Evolutionary conservation across 495 filamentous ascomycete species (phyloP).

Genomic region (Neurospora pannonica): DNA sequence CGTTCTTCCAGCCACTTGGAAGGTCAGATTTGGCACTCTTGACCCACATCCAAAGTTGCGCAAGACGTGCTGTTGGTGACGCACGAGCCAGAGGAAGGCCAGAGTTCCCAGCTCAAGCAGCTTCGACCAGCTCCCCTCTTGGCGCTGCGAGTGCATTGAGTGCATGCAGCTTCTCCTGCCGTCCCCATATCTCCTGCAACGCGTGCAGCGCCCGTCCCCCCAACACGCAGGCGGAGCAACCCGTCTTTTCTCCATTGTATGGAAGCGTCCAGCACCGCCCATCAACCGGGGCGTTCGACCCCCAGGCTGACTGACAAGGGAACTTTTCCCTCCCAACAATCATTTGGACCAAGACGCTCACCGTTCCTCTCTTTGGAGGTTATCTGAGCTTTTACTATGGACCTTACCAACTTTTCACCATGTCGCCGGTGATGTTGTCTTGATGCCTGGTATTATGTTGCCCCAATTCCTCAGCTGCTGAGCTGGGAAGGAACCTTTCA

Average conservation of each 20-base stretch:
- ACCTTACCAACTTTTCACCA: background rate
- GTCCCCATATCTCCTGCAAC: background rate
- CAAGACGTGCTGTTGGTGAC: background rate
- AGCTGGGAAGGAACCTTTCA: background rate
- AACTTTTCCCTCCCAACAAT: background rate
- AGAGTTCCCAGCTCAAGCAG: background rate
- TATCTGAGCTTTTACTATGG: background rate
- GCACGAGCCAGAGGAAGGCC: background rate
- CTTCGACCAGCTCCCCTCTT: background rate
- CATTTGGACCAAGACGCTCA: background rate
- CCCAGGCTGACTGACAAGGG: background rate
- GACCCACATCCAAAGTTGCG: background rate
- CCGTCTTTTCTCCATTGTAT: background rate
- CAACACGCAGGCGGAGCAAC: background rate
- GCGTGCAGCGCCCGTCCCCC: background rate
- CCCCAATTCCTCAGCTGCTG: background rate
- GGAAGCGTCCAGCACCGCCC: background rate
- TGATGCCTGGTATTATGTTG: background rate
- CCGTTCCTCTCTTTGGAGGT: background rate
- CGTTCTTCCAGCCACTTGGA: background rate
- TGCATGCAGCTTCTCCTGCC: background rate
- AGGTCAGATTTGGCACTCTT: background rate
- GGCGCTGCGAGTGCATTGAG: background rate
- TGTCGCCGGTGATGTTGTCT: background rate
- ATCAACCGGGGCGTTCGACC: background rate